Percentiles rank a stretch among this genome's conserved stretches.
These are phyloP conservation scores for Moesziomyces sp. DNA, from an alignment of 1,284 basidiomycete species.

Conservation along the genomic window DNA sequence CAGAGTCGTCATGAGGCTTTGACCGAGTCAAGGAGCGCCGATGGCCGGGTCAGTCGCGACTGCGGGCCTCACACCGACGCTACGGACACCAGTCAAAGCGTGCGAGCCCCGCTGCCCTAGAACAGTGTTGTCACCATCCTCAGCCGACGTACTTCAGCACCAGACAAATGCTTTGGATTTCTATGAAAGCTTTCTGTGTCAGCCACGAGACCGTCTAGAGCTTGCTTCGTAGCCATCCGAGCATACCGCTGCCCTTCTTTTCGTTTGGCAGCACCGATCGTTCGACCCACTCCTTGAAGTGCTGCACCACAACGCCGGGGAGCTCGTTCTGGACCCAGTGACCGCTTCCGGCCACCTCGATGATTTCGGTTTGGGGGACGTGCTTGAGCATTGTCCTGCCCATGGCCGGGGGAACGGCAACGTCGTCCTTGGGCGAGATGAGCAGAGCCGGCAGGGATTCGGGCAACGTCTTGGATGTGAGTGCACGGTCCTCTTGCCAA, in stretches of 20 bases:
- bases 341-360: slow-evolving; percentile 35
- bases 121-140: no score
- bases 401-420: slow-evolving; percentile 45
- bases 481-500: slow-evolving; percentile 42
- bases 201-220: slow-evolving; percentile 1
- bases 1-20: no score
- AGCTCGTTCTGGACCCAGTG: slow-evolving; percentile 53
- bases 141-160: no score
- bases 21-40: no score
- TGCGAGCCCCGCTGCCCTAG: no score
- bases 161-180: no score
- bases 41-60: no score
- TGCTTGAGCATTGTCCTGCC: slow-evolving; percentile 43
- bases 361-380: slow-evolving; percentile 40
- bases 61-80: no score
- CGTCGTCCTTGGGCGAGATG: slow-evolving; percentile 44
- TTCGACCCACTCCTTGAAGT: slow-evolving; percentile 49
- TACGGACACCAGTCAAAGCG: no score
- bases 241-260: slow-evolving; percentile 31
- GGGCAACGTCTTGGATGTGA: slow-evolving; percentile 33
- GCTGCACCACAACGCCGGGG: slow-evolving; percentile 35
- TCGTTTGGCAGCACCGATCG: slow-evolving; percentile 40
- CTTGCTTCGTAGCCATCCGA: slow-evolving; percentile 37
- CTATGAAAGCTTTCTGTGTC: no score
- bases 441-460: slow-evolving; percentile 43